Percentiles rank a stretch among this genome's conserved stretches.
phyloP scores from a whole-genome alignment of 768 basidiomycete species.

The Tulasnella sp. region DNA sequence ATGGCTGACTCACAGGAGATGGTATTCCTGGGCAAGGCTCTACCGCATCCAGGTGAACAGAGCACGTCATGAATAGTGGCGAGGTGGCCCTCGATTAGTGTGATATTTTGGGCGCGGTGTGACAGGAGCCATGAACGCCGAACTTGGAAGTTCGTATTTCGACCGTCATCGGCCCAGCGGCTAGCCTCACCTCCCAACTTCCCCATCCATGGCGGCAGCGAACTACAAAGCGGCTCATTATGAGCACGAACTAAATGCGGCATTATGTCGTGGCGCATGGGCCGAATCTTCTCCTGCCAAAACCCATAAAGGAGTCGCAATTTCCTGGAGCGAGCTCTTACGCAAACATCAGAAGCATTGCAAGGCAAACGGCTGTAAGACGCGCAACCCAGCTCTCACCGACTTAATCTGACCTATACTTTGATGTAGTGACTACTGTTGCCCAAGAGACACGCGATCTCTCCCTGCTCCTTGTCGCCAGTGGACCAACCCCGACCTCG shows the following conservation, averaged over 20 bases:
- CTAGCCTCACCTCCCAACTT: not conserved
- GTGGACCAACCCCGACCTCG: not conserved
- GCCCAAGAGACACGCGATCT: constrained; percentile 65
- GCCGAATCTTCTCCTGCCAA: constrained; percentile 57
- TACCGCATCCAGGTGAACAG: not conserved
- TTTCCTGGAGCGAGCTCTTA: constrained; percentile 75
- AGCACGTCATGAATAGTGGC: not conserved
- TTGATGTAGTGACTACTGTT: constrained; percentile 46
- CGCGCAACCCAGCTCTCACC: not conserved
- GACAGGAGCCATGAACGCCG: not conserved
- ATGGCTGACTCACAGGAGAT: not conserved
- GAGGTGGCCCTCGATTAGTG: not conserved
- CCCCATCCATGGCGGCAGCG: constrained; percentile 31
- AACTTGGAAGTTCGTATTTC: constrained; percentile 2
- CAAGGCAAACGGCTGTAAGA: constrained; percentile 49
- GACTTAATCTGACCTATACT: constrained; percentile 4
- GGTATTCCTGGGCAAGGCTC: not conserved
- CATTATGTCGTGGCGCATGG: constrained; percentile 75
- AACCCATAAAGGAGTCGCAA: constrained; percentile 47
- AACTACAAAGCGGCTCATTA: constrained; percentile 69
- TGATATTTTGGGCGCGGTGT: not conserved
- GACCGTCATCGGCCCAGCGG: not conserved
- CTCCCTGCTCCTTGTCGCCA: constrained; percentile 46
- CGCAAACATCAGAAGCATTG: constrained; percentile 88
- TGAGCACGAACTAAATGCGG: constrained; percentile 67